A percentile compares a stretch with the other conserved stretches of the same genome.
Evolutionary conservation across 495 filamentous ascomycete species (phyloP).

Genomic region (Chaetomium fimeti): DNA sequence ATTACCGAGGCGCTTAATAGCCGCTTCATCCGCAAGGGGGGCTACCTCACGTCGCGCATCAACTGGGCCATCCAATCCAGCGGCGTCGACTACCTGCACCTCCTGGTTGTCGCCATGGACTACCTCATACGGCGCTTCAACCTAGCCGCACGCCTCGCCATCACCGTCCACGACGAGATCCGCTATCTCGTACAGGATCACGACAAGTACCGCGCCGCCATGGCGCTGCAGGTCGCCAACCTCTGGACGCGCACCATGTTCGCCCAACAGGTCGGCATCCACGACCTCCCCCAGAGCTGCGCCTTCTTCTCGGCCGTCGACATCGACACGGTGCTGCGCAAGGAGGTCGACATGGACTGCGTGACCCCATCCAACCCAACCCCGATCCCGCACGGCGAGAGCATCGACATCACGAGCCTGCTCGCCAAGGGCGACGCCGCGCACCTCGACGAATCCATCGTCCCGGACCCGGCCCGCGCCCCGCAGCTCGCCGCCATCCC

Average conservation of each 20-base stretch:
- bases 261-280: conserved; percentile 90
- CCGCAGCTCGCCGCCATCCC: conserved; percentile 56
- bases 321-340: conserved; percentile 88
- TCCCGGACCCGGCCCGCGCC: conserved; percentile 44
- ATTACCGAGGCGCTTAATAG: conserved; percentile 94
- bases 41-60: conserved; percentile 92
- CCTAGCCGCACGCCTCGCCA: conserved; percentile 76
- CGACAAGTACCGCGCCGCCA: conserved; percentile 82
- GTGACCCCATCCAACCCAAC: conserved; percentile 80
- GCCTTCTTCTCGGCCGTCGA: conserved; percentile 96
- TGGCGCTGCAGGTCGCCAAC: conserved; percentile 92
- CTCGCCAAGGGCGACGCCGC: conserved; percentile 64
- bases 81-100: conserved; percentile 95
- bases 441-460: conserved; percentile 61
- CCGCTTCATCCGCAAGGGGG: conserved; percentile 81
- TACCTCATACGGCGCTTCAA: conserved; percentile 86
- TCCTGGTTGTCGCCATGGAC: conserved; percentile 92
- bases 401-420: conserved; percentile 71
- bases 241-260: conserved; percentile 98
- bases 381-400: conserved; percentile 82
- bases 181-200: conserved; percentile 83
- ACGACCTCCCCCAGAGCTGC: conserved; percentile 89
- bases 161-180: conserved; percentile 98
- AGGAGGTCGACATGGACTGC: conserved; percentile 98
- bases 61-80: conserved; percentile 99